phyloP scores from a whole-genome alignment of 2,329 filamentous ascomycete species.

The Alternaria gansuensis region DNA sequence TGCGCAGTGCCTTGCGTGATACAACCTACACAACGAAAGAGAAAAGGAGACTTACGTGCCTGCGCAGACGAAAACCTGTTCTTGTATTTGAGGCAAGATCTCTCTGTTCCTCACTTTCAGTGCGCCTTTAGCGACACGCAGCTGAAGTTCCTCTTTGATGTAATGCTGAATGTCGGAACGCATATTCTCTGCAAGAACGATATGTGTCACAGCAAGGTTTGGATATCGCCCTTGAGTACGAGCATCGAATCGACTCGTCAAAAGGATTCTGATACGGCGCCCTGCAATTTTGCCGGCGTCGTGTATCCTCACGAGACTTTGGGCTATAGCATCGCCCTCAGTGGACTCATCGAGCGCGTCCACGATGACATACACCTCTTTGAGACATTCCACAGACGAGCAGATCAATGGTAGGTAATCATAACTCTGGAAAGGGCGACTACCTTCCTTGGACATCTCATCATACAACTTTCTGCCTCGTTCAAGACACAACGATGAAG shows the following conservation, averaged over 20 bases:
- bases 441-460: neutral
- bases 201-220: neutral
- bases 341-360: conserved; percentile 2
- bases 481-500: neutral
- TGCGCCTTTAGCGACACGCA: neutral
- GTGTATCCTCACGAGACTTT: neutral
- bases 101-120: neutral
- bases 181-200: conserved; percentile 4
- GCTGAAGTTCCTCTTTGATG: neutral
- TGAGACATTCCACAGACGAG: neutral
- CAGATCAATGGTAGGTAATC: neutral
- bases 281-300: neutral
- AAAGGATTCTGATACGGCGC: neutral
- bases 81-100: neutral
- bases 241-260: neutral
- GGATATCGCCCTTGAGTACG: neutral
- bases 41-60: neutral
- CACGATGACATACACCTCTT: neutral
- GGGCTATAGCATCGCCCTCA: neutral
- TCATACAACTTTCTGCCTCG: neutral
- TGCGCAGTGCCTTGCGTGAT: too few relatives aligned
- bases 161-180: conserved; percentile 1
- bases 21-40: neutral
- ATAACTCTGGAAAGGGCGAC: neutral
- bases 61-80: neutral